These are phyloP conservation scores for Candida ulmi DNA, from an alignment of 805 yeast genomes.

Conservation along the genomic window DNA sequence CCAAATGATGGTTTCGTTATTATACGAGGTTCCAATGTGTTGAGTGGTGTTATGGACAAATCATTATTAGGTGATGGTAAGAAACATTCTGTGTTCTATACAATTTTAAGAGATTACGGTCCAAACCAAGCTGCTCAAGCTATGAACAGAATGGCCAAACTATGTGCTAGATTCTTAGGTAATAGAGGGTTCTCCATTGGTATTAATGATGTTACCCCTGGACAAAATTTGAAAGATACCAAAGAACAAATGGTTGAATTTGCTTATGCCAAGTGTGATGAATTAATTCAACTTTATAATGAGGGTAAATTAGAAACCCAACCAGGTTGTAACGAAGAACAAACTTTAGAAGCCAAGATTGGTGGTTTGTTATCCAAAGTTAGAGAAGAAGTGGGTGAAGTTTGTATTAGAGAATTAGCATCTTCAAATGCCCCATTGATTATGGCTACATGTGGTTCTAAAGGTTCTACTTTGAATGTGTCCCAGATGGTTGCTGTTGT, in stretches of 20 bases:
- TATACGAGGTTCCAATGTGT: constrained; percentile 81
- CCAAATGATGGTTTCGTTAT: constrained; percentile 94
- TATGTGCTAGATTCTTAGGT: constrained; percentile 93
- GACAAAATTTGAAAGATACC: constrained; percentile 60
- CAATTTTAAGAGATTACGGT: constrained; percentile 94
- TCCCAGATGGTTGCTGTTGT: constrained; percentile 99
- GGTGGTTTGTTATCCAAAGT: constrained; percentile 95
- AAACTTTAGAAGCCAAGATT: constrained; percentile 94
- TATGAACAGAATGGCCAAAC: constrained; percentile 98
- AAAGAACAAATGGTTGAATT: constrained; percentile 87
- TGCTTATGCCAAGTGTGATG: constrained; percentile 90
- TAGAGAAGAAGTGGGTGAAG: constrained; percentile 98
- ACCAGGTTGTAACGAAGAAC: constrained; percentile 99
- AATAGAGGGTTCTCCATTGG: constrained; percentile 97
- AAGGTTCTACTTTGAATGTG: constrained; percentile 95
- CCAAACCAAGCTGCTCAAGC: constrained; percentile 92
- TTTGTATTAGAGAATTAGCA: constrained; percentile 88
- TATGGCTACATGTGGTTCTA: constrained; percentile 99
- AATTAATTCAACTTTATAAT: constrained; percentile 70
- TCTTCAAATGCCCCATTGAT: constrained; percentile 91
- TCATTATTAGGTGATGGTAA: constrained; percentile 96
- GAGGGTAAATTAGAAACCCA: constrained; percentile 92
- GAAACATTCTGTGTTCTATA: constrained; percentile 92
- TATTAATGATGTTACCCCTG: constrained; percentile 95
- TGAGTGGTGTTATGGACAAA: constrained; percentile 96